phyloP scores from a whole-genome alignment of 345 rosid genomes.

The Dimocarpus longan region DNA sequence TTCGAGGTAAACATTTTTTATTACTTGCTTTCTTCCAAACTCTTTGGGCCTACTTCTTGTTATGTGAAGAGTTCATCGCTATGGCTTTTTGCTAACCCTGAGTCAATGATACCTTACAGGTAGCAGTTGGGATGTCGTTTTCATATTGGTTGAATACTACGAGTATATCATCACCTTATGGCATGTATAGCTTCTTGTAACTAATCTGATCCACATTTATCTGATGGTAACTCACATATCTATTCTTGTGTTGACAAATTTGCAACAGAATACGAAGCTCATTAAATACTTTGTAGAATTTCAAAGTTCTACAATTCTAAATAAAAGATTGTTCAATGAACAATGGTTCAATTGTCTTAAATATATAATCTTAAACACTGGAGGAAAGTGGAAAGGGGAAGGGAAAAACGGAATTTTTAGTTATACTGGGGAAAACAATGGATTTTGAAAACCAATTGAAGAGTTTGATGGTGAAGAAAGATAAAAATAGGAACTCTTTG shows the following conservation, averaged over 20 bases:
- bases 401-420: neutral
- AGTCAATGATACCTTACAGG: slow-evolving; percentile 43
- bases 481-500: neutral
- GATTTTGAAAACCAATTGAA: neutral
- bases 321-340: neutral
- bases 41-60: neutral
- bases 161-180: slow-evolving; percentile 76
- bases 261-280: slow-evolving; percentile 17
- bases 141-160: slow-evolving; percentile 78
- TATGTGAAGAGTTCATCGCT: slow-evolving; percentile 3
- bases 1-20: slow-evolving; percentile 55
- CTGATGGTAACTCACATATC: slow-evolving; percentile 83
- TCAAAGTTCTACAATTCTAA: slow-evolving; percentile 1
- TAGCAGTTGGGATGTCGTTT: slow-evolving; percentile 66
- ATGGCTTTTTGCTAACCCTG: slow-evolving; percentile 23
- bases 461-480: slow-evolving; percentile 7
- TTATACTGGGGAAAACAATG: neutral
- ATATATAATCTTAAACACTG: neutral
- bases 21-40: slow-evolving; percentile 16
- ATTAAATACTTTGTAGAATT: neutral
- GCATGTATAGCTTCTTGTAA: slow-evolving; percentile 97
- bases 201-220: slow-evolving; percentile 72
- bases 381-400: neutral
- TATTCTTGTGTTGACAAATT: slow-evolving; percentile 43
- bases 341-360: neutral